Evolutionary conservation across 371 early-diverging fungal genomes (phyloP).

Genomic region (Chytridiales sp.): DNA sequence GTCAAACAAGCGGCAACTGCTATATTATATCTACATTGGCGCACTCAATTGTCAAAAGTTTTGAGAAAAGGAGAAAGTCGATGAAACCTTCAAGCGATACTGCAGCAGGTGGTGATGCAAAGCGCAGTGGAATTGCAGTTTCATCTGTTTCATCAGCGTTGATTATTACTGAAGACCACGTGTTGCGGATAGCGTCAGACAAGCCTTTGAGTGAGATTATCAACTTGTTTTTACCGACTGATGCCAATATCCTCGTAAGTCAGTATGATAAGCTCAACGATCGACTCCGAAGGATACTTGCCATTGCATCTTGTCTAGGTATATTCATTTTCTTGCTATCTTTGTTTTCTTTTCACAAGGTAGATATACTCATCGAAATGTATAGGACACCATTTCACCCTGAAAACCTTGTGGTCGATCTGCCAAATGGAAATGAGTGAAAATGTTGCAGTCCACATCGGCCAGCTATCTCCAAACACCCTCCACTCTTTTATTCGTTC

Average conservation of each 20-base stretch:
- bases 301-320: constrained; percentile 16
- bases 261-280: background rate
- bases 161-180: no score
- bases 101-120: no score
- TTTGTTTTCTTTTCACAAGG: no score
- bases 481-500: background rate
- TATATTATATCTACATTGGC: background rate
- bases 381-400: constrained; percentile 5
- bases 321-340: background rate
- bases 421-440: constrained; percentile 7
- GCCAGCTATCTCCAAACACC: background rate
- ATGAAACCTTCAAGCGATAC: no score
- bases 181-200: no score
- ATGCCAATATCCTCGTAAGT: background rate
- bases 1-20: background rate
- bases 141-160: no score
- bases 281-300: constrained; percentile 6
- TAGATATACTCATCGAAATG: background rate
- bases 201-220: background rate
- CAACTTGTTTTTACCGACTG: background rate
- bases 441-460: background rate
- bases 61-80: no score
- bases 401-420: constrained; percentile 9
- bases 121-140: no score
- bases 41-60: background rate